Evolutionary conservation across 2,329 filamentous ascomycete genomes (phyloP), one percentile per base, ranked within the genome.

Genomic region (Phoma sp.): DNA sequence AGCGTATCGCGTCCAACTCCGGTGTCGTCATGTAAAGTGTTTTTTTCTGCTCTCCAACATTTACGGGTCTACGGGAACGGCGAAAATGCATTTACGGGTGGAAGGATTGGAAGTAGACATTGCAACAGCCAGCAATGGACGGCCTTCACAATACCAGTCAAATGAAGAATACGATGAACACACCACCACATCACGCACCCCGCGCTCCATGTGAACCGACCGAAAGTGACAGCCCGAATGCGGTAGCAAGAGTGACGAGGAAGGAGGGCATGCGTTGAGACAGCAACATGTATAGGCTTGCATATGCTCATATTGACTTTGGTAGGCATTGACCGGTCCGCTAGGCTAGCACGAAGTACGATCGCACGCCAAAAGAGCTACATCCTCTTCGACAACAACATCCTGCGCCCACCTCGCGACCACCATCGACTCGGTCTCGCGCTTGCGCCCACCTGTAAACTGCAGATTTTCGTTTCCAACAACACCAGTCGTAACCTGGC

Each of bases 1-100:
- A 94, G 90, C 94, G 94, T 97, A 98, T 98, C 83, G 95, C 95
- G 81, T 92, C 88, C 87, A 99, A 99, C 91, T 96, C 94, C 63
- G 95, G 95, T 88, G 95, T 99, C 78, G 95, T 99, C 81, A 99
- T 99, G 95, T 99, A 91, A 96, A 66, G 67, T 69, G 63, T 75
- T 72, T 64, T 71, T 74, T 74, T 74, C 65, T 67, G 66, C 67
- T 70, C 66, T 73, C 71, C 71, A 69, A 72, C 65, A 69, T 72
- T 74, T 65, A 72, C 70, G 71, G 72, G 69, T 73, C 64, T 64
- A 70, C 63, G 65, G 72, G 65, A 68, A 73, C 69, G 71, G 71
- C 72, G 71, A 74, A 69, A 74, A 73, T 74, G 71, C 71, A 74
- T 74, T 72, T 67, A 71, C 67, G 66, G 71, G 70, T 67, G 67